A percentile compares a stretch with the other conserved stretches of the same genome.
phyloP scores from a whole-genome alignment of 305 asterid species.

The Fraxinus latifolia region DNA sequence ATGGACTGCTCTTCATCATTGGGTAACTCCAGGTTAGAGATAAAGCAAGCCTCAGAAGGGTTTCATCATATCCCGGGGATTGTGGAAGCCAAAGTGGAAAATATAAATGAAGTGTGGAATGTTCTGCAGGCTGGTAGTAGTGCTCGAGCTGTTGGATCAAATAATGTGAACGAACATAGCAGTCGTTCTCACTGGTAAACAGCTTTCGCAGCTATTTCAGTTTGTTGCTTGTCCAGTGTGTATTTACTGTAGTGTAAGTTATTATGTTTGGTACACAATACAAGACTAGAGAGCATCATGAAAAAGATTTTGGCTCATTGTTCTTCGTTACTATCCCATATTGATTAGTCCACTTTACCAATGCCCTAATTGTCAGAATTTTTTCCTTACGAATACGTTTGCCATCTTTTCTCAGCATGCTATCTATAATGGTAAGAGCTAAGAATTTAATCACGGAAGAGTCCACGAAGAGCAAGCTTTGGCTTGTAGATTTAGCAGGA shows the following conservation, averaged over 20 bases:
- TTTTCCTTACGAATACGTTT: not conserved
- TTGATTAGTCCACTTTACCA: not conserved
- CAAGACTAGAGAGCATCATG: not conserved
- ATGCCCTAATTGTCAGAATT: not conserved
- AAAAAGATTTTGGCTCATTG: not conserved
- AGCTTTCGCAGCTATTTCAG: not conserved
- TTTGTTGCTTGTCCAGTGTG: not conserved
- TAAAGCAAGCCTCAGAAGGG: conserved; percentile 95
- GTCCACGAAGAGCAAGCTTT: conserved; percentile 92
- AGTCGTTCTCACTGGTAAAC: conserved; percentile 97
- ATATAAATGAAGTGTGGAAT: conserved; percentile 75
- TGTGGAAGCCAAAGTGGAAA: conserved; percentile 83
- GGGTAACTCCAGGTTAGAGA: conserved; percentile 65
- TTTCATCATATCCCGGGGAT: conserved; percentile 86
- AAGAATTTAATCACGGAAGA: conserved; percentile 70
- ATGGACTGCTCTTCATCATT: not conserved
- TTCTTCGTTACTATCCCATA: not conserved
- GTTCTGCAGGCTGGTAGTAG: conserved; percentile 93
- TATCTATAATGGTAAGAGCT: conserved; percentile 77
- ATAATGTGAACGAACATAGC: conserved; percentile 94
- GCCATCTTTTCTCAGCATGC: conserved; percentile 57
- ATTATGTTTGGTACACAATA: not conserved
- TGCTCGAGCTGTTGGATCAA: conserved; percentile 90
- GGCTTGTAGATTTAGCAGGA: conserved; percentile 99
- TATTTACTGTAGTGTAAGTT: not conserved